Evolutionary conservation across 441 rosid species (phyloP).

Genomic region (Bruguiera hainesii): DNA sequence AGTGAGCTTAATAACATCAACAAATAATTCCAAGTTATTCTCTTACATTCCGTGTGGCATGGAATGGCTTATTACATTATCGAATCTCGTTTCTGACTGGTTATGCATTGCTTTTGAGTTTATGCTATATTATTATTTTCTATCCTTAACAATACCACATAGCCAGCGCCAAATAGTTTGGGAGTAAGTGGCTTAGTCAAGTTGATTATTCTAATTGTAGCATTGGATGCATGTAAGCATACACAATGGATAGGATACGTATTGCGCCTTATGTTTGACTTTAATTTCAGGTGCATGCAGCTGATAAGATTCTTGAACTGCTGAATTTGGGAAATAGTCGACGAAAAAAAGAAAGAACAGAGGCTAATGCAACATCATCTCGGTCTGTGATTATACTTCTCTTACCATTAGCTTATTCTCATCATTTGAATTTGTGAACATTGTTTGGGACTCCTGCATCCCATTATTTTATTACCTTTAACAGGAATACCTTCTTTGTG

Average conservation of each 20-base stretch:
- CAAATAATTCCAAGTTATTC: neutral
- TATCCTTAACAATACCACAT: neutral
- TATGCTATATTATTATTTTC: neutral
- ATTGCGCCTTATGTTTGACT: slow-evolving; percentile 18
- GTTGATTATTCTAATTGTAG: neutral
- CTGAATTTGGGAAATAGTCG: slow-evolving; percentile 86
- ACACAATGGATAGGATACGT: neutral
- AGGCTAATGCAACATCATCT: slow-evolving; percentile 87
- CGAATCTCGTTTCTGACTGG: neutral
- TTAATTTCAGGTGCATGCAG: slow-evolving; percentile 65
- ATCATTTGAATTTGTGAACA: neutral
- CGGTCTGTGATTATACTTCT: slow-evolving; percentile 37
- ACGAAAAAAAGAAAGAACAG: slow-evolving; percentile 86
- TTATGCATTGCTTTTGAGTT: neutral
- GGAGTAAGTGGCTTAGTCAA: no score
- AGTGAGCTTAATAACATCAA: neutral
- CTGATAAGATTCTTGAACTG: slow-evolving; percentile 87
- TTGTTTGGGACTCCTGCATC: neutral
- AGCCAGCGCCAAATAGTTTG: no score
- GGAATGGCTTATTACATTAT: neutral
- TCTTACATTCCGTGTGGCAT: neutral
- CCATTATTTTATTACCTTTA: slow-evolving; percentile 2
- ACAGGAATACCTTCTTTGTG: neutral
- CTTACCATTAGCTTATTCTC: slow-evolving; percentile 2
- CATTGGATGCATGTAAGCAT: neutral